Percentiles rank a stretch among this genome's conserved stretches.
Evolutionary conservation across 768 basidiomycete genomes (phyloP).

Genomic region (Rhizopogon roseolus): DNA sequence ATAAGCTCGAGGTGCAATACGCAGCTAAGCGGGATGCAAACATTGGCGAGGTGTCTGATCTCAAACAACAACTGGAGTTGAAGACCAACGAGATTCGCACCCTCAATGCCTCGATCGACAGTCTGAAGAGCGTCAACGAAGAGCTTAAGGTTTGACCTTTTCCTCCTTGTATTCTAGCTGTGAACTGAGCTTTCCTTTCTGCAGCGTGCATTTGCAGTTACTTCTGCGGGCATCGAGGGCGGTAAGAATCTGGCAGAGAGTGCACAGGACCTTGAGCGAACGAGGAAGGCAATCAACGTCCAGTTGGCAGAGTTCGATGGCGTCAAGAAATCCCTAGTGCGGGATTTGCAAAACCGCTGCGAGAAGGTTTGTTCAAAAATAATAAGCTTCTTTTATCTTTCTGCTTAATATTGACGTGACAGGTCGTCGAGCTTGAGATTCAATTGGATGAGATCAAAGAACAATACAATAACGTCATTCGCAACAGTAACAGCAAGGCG

Average conservation of each 20-base stretch:
- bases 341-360: constrained; percentile 97
- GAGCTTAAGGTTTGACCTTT: constrained; percentile 83
- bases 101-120: constrained; percentile 83
- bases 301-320: constrained; percentile 98
- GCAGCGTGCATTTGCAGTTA: constrained; percentile 94
- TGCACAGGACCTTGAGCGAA: constrained; percentile 94
- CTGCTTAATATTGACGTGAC: constrained; percentile 7
- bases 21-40: constrained; percentile 89
- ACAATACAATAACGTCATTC: constrained; percentile 97
- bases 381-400: constrained; percentile 1
- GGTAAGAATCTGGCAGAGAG: constrained; percentile 96
- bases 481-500: constrained; percentile 96
- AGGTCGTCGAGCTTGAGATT: constrained; percentile 99
- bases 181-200: constrained; percentile 2
- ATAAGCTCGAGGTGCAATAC: constrained; percentile 92
- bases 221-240: constrained; percentile 94
- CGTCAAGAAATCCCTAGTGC: constrained; percentile 98
- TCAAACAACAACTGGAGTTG: constrained; percentile 87
- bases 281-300: constrained; percentile 94
- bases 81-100: constrained; percentile 79
- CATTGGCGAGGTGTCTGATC: constrained; percentile 74
- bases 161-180: constrained; percentile 2
- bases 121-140: constrained; percentile 93
- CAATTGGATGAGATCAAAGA: constrained; percentile 98
- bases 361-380: constrained; percentile 69